Evolutionary conservation across 495 filamentous ascomycete genomes (phyloP).

Genomic region (Parathielavia appendiculata): DNA sequence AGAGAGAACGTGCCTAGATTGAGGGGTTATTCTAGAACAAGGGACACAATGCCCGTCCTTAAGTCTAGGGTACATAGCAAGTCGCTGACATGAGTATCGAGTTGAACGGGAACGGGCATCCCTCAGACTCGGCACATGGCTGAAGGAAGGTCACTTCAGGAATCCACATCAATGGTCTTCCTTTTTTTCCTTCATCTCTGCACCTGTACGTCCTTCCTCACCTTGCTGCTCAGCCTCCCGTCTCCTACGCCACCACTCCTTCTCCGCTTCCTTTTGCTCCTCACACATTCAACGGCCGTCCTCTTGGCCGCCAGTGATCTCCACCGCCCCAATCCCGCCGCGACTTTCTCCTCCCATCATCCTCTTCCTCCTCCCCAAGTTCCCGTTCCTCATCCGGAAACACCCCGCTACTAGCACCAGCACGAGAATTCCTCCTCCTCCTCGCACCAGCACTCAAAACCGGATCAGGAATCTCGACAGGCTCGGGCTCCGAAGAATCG

Average conservation of each 20-base stretch:
- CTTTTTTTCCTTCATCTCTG: background rate
- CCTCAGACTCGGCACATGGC: too few species aligned
- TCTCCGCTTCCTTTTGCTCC: slow-evolving; percentile 10
- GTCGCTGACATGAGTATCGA: too few species aligned
- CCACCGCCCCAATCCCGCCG: slow-evolving; percentile 14
- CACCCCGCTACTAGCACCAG: background rate
- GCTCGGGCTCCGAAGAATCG: background rate
- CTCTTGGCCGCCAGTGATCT: slow-evolving; percentile 23
- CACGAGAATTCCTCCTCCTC: background rate
- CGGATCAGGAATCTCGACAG: too few species aligned
- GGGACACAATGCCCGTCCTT: too few species aligned
- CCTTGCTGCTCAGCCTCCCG: background rate
- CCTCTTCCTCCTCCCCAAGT: background rate
- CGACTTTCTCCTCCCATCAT: background rate
- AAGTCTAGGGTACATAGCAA: too few species aligned
- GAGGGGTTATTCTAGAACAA: too few species aligned
- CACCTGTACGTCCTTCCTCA: background rate
- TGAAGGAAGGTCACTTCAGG: too few species aligned
- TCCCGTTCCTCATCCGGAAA: background rate
- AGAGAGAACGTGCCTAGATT: too few species aligned
- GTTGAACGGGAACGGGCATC: too few species aligned
- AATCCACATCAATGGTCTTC: too few species aligned
- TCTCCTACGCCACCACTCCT: background rate
- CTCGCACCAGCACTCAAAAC: too few species aligned
- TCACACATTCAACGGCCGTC: background rate